Base-by-base conservation (phyloP, 495 filamentous ascomycete species). In the Aspergillus homomorphus region DNA sequence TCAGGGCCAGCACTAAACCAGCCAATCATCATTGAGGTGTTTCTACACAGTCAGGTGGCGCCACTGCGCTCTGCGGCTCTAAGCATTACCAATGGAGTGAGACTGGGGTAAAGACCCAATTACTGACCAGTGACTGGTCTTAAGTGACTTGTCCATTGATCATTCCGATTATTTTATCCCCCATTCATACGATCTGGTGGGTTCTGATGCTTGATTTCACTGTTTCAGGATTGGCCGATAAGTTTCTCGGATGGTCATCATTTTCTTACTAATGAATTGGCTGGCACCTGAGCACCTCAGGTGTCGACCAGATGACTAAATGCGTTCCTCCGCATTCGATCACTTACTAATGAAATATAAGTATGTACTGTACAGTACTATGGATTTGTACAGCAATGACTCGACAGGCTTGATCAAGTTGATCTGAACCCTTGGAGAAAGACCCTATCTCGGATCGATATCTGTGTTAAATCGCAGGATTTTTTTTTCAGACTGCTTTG, bases 21-120 rank as follows among this genome's bases (percentile, higher is more conserved):
- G 57, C 78, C 76, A 80, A 79, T 80, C 72, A 80, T 61, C 51
- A 45, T 60, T 22, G 16, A 73, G 61, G 67, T 64, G 70, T 79
- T 79, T 80, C 67, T 69, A 76, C 64, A 69, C 67, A 71, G 51
- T 10, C 19, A 26, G 52, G 67, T 77, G 73, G 73, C 68, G 66
- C 73, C 73, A 76, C 62, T 60, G 20, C 33, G 33, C 50, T 23
- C 56, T 45, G 41, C 28, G 18, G 30, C 7, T 49, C 49, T 30
- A 20, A 26, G 42, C 33, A 38, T 38, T 38, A 38, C 10, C 4
- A 30, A 28, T 26, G 21, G 28, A 42, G 16, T 55, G 7, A 53
- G 38, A 23, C 22, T 38, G n/a, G 38, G 38, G 26, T 19, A 54
- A 30, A n/a, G 30, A 23, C 22, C 52, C 23, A 43, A 54, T 16